Base-by-base conservation (phyloP, 768 basidiomycete genomes). In the Pulveroboletus sp. region DNA sequence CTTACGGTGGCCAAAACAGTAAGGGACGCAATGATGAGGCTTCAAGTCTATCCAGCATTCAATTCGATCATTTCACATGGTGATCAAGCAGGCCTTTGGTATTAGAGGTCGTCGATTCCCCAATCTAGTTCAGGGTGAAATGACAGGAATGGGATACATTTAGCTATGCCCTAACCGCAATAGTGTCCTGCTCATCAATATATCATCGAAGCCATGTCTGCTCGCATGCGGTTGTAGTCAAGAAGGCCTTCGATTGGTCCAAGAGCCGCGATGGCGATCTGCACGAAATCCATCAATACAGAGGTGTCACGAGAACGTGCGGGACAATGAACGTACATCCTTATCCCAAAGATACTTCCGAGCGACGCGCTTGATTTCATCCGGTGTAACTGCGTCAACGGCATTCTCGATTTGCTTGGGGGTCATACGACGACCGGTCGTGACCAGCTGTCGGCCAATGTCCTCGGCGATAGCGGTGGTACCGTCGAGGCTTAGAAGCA, bases 331-430 rank as follows among this genome's bases (percentile, higher is more conserved):
- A 53, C 64, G 7, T 65, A 92, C 89, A 69, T 96, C 93, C 71
- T 90, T 89, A 70, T 97, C 93, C 92, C 93, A 96, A 14, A 96
- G 78, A 70, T 96, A 96, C 75, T 92, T 94, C 76, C 90, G 86
- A 37, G 93, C 96, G 51, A 93, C 92, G 16, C 91, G 81, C 76
- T 88, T 86, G 71, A 99, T 93, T 68, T 97, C 93, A 17, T 83
- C 88, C 26, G 82, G 73, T 20, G 82, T 84, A 47, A 99, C 92
- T 20, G 87, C 85, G 65, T 98, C 93, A 38, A 98, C 82, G 22
- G 92, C 91, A 49, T 78, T 78, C 77, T 97, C 96, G 56, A 94
- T 93, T 73, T 99, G 92, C 68, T 85, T 81, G 42, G 96, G 95
- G 16, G 93, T 88, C 73, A 88, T 78, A 61, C 96, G 78, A 56